Evolutionary conservation across 2,329 filamentous ascomycete species (phyloP).

Genomic region (Calonectria montana): DNA sequence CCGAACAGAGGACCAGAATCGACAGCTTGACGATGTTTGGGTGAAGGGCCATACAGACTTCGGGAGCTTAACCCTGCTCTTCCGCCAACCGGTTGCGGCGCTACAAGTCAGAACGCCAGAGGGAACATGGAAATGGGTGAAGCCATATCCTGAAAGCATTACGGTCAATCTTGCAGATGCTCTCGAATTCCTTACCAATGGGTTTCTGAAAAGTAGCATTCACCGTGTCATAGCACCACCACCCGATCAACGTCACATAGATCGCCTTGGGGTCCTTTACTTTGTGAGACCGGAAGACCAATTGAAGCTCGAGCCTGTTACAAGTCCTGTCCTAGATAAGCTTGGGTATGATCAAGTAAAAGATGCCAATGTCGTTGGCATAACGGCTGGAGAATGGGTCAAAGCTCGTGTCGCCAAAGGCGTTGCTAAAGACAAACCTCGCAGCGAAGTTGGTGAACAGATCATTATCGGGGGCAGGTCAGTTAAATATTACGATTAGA

Average conservation of each 20-base stretch:
- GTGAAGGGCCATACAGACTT: constrained; percentile 65
- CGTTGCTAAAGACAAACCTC: not conserved
- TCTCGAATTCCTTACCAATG: constrained; percentile 59
- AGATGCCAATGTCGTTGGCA: not conserved
- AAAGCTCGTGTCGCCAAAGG: not conserved
- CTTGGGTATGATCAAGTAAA: not conserved
- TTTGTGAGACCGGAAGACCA: constrained; percentile 55
- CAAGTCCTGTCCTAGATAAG: not conserved
- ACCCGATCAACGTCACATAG: constrained; percentile 20
- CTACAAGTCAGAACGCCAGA: constrained; percentile 62
- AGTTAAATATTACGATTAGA: not conserved
- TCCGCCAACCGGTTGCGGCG: constrained; percentile 67
- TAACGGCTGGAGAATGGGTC: not conserved
- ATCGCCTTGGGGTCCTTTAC: constrained; percentile 25
- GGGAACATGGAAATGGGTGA: constrained; percentile 60
- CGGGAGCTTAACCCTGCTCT: constrained; percentile 66
- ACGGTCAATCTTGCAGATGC: constrained; percentile 63
- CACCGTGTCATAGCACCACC: constrained; percentile 42
- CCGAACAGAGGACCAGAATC: constrained; percentile 57
- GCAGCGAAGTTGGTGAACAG: not conserved
- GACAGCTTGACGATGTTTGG: constrained; percentile 54
- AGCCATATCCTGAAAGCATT: constrained; percentile 58
- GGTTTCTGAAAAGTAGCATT: constrained; percentile 55
- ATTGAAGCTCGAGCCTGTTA: not conserved
- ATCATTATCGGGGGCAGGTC: not conserved